phyloP scores from a whole-genome alignment of 768 basidiomycete genomes.

The Leccinellum rugosiceps region DNA sequence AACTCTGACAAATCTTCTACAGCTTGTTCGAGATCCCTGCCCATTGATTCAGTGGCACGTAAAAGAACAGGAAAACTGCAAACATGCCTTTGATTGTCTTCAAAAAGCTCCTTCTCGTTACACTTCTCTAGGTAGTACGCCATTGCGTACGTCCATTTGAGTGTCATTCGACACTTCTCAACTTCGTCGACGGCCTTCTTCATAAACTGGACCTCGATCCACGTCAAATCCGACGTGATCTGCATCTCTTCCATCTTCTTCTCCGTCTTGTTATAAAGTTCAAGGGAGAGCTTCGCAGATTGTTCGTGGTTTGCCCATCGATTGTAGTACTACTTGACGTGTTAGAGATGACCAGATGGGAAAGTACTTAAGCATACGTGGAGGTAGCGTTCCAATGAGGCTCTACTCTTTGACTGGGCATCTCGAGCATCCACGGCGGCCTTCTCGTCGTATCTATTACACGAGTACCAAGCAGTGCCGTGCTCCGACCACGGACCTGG shows the following conservation, averaged over 20 bases:
- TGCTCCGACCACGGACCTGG: conserved; percentile 95
- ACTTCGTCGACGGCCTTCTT: conserved; percentile 96
- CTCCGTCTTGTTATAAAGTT: conserved; percentile 92
- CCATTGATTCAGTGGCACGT: background rate
- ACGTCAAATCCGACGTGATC: conserved; percentile 83
- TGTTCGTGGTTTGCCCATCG: conserved; percentile 99
- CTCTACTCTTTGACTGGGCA: conserved; percentile 84
- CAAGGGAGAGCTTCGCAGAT: conserved; percentile 93
- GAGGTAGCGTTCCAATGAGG: conserved; percentile 91
- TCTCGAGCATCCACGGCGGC: conserved; percentile 85
- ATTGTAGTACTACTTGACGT: conserved; percentile 83
- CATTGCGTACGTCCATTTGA: conserved; percentile 99
- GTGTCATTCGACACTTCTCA: conserved; percentile 85
- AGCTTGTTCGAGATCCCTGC: conserved; percentile 87
- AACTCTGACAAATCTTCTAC: conserved; percentile 94
- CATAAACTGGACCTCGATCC: conserved; percentile 99
- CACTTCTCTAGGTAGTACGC: conserved; percentile 91
- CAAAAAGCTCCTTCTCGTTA: conserved; percentile 93
- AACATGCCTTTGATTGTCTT: conserved; percentile 89
- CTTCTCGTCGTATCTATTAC: conserved; percentile 96
- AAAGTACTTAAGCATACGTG: conserved; percentile 57
- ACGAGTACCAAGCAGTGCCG: conserved; percentile 96
- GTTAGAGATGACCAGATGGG: background rate
- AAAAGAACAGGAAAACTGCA: background rate
- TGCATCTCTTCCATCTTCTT: conserved; percentile 99